Evolutionary conservation across 2,329 filamentous ascomycete species (phyloP), one percentile per base, ranked within the genome.

Genomic region (Phaeophleospora eucalypticola): DNA sequence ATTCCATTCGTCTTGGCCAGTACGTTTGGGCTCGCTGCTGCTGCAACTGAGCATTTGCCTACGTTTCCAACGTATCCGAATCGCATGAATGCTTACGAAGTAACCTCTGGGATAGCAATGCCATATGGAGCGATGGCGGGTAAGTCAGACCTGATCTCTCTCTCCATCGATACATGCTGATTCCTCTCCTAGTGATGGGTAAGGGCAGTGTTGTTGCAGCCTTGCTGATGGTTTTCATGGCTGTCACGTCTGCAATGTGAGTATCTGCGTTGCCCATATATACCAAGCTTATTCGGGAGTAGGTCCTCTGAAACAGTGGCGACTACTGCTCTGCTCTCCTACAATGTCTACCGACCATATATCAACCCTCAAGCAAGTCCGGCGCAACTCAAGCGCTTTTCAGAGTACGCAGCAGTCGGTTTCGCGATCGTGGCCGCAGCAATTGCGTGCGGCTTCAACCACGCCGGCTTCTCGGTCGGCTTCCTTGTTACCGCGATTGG

Each of bases 81-180:
- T 49, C 80, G 87, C 34, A 87, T 94, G 78, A 71, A 77, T 6
- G 73, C 80, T 0, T 77, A 77, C 3, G 87, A 94, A 47, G 86
- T 95, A 0, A 83, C 81, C 1, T 87, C 87, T 3, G 89, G 89
- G 1, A 74, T 95, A 12, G 88, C 90, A 0, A 75, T 95, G 1
- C 89, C 89, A 0, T 89, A 89, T 47, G 88, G 87, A 1, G 86
- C 89, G 0, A 85, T 93, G 4, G 87, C 68, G 10, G n/a, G n/a
- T n/a, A n/a, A n/a, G n/a, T n/a, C n/a, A n/a, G n/a, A 17, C 24
- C 34, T 18, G 34, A 27, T 41, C 3, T 16, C 9, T 10, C 3
- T 2, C 10, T 14, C 17, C 17, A 10, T 6, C 19, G 2, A 10
- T 14, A 3, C 3, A 16, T 17, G 20, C 4, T 32, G 17, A 1